Base-by-base conservation (phyloP, 441 rosid species). In the Dalechampia spathulata region DNA sequence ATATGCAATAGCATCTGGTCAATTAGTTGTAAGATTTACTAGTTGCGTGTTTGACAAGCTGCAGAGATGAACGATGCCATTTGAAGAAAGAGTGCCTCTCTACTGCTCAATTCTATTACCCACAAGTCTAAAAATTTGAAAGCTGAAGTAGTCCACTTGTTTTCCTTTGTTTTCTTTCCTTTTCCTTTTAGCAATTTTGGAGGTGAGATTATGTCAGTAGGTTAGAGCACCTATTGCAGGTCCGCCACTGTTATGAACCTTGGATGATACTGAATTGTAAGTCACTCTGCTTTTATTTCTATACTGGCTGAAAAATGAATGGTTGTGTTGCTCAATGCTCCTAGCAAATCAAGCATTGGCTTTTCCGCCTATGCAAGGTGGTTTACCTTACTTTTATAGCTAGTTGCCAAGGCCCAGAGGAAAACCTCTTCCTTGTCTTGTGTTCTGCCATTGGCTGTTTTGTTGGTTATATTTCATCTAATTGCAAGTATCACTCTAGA, bases 1-100 rank as follows among this genome's bases (percentile, higher is more conserved):
- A 44, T 12, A 69, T 66, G 83, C 83, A 76, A 72, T 78, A 73
- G 61, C 59, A 8, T 30, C 36, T 23, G 26, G 13, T 28, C 19
- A 19, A n/a, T 44, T 21, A 14, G 54, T 38, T 38, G 41, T 60
- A 23, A 15, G 4, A 9, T 37, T 34, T 17, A 20, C 53, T 44
- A 7, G 49, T 52, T 65, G 46, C 43, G 5, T 52, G 30, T 43
- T 11, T 36, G 13, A 38, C 19, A 25, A 38, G 19, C 14, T 39
- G 40, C 61, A 57, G 22, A 42, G 27, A 44, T 40, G 46, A 30
- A 16, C 10, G 16, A 9, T 48, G 49, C 51, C 16, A 37, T 48
- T 49, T 46, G 52, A 53, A 26, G 57, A 23, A 47, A 46, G 15
- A 37, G 49, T 16, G 0, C 20, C 14, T 12, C 20, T 1, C 19